Base-by-base conservation (phyloP, 768 basidiomycete genomes). In the Saitozyma sp. region DNA sequence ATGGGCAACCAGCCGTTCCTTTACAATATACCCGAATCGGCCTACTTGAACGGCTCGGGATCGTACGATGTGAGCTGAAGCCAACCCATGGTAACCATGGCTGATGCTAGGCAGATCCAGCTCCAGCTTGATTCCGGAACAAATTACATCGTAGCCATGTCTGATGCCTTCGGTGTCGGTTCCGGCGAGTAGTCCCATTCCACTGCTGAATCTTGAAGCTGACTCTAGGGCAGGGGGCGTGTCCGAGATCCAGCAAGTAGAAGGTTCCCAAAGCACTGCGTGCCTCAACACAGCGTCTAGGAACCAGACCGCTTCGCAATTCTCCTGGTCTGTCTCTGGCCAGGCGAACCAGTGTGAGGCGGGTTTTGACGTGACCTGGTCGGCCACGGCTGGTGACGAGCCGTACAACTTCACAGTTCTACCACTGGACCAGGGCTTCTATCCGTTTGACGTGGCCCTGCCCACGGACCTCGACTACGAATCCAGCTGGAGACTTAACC, bases 391-490 rank as follows among this genome's bases (percentile, higher is more conserved):
- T 17, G 64, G 64, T 48, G 45, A 71, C 41, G 71, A 57, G 7
- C 70, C 74, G 8, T 72, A 72, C 52, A 75, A 75, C 56, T 66
- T 66, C 41, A 76, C 69, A 8, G 59, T 73, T 29, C 61, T 76
- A 13, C 68, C 74, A 3, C 63, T 73, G 13, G 70, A 69, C 59
- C 69, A 73, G 54, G 39, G 54, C 5, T 76, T 71, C 52, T 61
- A 63, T 48, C 63, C 74, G 11, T 76, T 69, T 49, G 70, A 73
- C 45, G 71, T 76, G 16, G 11, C 58, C 8, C 40, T 73, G 20
- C 61, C 66, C 11, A 49, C 52, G 1, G 59, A 38, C 5, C 53
- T 48, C 43, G 60, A 46, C 5, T 56, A 48, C 53, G 56, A 61
- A 50, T 66, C 54, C 56, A 61, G 66, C 56, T 76, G 74, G 74